Conservation (phyloP, 2,329 filamentous ascomycete species). For the Hyphodiscus sp. region DNA sequence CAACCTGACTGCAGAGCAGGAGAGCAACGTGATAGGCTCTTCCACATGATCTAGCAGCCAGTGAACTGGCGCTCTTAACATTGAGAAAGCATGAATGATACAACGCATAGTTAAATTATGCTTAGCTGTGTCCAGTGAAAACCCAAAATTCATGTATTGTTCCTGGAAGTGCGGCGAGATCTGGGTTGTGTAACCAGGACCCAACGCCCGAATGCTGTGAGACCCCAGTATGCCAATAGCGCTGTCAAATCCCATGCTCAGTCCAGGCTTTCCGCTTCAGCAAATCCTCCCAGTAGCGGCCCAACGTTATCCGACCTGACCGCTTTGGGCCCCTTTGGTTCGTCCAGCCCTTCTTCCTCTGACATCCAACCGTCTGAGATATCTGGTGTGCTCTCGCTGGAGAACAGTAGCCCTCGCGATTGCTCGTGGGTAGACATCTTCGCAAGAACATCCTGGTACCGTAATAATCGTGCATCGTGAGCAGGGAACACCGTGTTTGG, state of each 20-base stretch:
- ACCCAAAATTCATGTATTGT: constrained; percentile 22
- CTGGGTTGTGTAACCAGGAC: constrained; percentile 24
- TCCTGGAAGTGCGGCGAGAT: constrained; percentile 19
- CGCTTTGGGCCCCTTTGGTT: constrained; percentile 22
- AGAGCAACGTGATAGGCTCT: constrained; percentile 29
- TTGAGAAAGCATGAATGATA: constrained; percentile 31
- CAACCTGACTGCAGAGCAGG: constrained; percentile 28
- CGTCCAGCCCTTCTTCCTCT: constrained; percentile 28
- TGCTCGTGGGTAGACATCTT: constrained; percentile 46
- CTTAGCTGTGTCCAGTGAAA: constrained; percentile 30
- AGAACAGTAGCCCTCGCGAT: constrained; percentile 31
- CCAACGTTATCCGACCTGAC: constrained; percentile 30
- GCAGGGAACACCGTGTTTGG: constrained; percentile 38
- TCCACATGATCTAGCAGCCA: constrained; percentile 23
- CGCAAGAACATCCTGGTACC: constrained; percentile 56
- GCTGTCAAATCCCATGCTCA: constrained; percentile 20
- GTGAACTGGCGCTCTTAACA: constrained; percentile 29
- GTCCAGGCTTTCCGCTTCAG: constrained; percentile 28
- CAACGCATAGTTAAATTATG: constrained; percentile 30
- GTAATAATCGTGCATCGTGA: constrained; percentile 49
- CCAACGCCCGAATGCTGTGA: constrained; percentile 26
- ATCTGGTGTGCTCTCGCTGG: constrained; percentile 19
- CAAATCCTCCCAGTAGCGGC: constrained; percentile 29
- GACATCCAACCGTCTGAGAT: constrained; percentile 39
- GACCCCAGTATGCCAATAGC: constrained; percentile 18